Evolutionary conservation across 2,329 filamentous ascomycete genomes (phyloP).

Genomic region (Lizonia empirigonia): DNA sequence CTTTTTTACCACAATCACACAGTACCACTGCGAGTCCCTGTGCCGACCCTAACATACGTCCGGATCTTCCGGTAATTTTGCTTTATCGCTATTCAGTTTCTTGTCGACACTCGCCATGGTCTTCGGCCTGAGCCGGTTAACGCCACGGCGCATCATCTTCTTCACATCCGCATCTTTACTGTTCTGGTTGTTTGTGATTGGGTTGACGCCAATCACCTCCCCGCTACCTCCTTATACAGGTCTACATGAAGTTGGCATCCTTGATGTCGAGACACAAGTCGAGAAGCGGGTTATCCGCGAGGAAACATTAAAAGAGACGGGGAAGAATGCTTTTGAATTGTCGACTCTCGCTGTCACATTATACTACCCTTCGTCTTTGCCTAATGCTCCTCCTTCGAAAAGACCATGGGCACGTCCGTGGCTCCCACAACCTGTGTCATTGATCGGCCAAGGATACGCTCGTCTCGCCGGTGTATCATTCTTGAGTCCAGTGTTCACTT

Average conservation of each 20-base stretch:
- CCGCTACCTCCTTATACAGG: constrained; percentile 52
- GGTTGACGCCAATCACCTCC: constrained; percentile 51
- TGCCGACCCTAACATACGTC: background rate
- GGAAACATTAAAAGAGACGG: constrained; percentile 47
- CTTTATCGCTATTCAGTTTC: background rate
- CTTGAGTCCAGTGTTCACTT: constrained; percentile 48
- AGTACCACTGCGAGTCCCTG: background rate
- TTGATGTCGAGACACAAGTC: constrained; percentile 53
- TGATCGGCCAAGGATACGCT: constrained; percentile 53
- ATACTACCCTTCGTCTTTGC: constrained; percentile 51
- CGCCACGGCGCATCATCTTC: constrained; percentile 33
- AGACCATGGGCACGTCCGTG: constrained; percentile 49
- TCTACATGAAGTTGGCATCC: constrained; percentile 50
- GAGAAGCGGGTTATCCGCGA: constrained; percentile 43
- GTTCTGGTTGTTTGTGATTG: constrained; percentile 46
- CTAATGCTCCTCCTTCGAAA: constrained; percentile 23
- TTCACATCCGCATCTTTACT: constrained; percentile 37
- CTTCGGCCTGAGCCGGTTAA: constrained; percentile 28
- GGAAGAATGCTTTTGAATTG: constrained; percentile 52
- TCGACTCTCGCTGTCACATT: constrained; percentile 53
- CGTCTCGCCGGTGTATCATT: constrained; percentile 49
- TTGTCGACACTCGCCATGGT: constrained; percentile 23
- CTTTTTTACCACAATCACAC: background rate
- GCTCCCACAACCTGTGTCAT: constrained; percentile 52
- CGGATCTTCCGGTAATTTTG: background rate